These are phyloP conservation scores for Leccinum angustisporum DNA, from an alignment of 1,284 basidiomycete genomes.

Conservation along the genomic window DNA sequence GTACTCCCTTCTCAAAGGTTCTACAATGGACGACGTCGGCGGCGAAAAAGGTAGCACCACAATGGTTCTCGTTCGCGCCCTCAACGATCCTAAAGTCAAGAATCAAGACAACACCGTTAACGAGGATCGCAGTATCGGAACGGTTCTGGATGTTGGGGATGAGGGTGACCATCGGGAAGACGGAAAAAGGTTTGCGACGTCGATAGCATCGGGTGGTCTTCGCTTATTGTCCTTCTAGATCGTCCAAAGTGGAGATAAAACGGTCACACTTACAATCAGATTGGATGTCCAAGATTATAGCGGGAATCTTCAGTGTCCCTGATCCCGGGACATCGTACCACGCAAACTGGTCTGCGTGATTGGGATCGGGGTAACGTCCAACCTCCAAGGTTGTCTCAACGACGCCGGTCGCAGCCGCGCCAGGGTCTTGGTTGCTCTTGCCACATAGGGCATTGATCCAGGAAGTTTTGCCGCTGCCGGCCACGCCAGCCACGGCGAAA, in stretches of 20 bases:
- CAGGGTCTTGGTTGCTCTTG: slow-evolving; percentile 23
- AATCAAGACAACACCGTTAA: no score
- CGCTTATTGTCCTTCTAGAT: no score
- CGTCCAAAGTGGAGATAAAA: no score
- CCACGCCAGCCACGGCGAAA: slow-evolving; percentile 34
- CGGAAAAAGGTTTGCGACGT: no score
- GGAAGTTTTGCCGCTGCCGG: slow-evolving; percentile 40
- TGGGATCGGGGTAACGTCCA: slow-evolving; percentile 32
- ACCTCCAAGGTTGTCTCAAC: slow-evolving; percentile 31
- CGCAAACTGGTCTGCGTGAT: slow-evolving; percentile 22
- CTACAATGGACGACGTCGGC: slow-evolving; percentile 70
- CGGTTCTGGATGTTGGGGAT: no score
- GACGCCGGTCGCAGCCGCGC: slow-evolving; percentile 34
- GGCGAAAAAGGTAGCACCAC: slow-evolving; percentile 74
- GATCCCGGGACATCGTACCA: slow-evolving; percentile 42
- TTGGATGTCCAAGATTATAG: no score
- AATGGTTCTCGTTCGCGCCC: slow-evolving; percentile 61
- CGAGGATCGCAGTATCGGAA: no score
- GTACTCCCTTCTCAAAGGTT: slow-evolving; percentile 47
- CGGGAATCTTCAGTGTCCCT: slow-evolving; percentile 33
- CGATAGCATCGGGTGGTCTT: no score
- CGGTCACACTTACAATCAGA: no score
- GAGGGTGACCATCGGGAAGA: no score
- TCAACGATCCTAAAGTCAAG: slow-evolving; percentile 25
- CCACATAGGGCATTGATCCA: slow-evolving; percentile 37